Base-by-base conservation (phyloP, 441 rosid genomes). In the Brassica hybrid region DNA sequence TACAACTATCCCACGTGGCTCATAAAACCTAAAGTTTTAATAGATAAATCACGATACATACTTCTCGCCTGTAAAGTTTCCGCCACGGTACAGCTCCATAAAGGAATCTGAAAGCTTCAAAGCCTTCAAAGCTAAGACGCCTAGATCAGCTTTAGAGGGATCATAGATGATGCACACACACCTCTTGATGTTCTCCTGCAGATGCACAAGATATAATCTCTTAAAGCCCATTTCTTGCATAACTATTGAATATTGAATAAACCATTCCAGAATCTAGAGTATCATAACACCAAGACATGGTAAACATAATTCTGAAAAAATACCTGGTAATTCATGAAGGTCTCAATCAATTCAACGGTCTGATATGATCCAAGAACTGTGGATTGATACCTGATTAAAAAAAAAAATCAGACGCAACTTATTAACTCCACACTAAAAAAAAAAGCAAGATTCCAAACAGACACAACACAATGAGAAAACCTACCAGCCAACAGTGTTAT, bases 251-350 rank as follows among this genome's bases (percentile, higher is more conserved):
- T 67, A 61, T 30, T 30, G 34, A 30, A 30, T 30, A 30, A 6
- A 48, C 48, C 14, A 48, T 25, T 19, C 17, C 48, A 60, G n/a
- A 14, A 79, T 60, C 21, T 50, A 67, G 25, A 63, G 57, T 57
- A 8, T 23, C 27, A 11, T 4, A 10, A 30, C 17, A 11, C 1
- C 3, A 63, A 32, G 21, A 71, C 16, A 34, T 34, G 0, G 38
- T 1, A 34, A 34, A 34, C 38, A 57, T 1, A 17, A 48, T 17
- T 57, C 27, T 48, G 27, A 2, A 38, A 69, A 27, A 45, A n/a
- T 86, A 93, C 99, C 99, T 96, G 98, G 84, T 96, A 96, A 82
- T 96, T 96, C 99, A 93, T 90, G 80, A 93, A 96, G 50, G 99
- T 96, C 81, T 96, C 97, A 36, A 96, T 96, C 81, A 95, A 83